phyloP scores from a whole-genome alignment of 441 rosid species.

The Manihot esculenta region DNA sequence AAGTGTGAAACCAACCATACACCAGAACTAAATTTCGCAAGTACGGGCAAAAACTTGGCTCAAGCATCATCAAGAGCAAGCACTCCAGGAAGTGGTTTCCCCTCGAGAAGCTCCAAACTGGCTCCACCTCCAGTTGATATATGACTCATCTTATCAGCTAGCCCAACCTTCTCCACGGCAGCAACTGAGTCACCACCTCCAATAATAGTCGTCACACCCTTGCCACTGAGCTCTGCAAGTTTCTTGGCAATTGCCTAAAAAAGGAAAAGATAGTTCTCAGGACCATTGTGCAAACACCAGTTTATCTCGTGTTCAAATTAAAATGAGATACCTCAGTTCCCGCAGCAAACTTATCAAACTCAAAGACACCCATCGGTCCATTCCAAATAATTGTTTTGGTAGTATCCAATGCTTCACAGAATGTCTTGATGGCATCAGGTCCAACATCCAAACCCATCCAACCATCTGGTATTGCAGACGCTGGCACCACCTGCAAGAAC shows the following conservation, averaged over 20 bases:
- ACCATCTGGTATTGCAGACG: slow-evolving; percentile 75
- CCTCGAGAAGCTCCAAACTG: slow-evolving; percentile 92
- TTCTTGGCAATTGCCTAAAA: slow-evolving; percentile 69
- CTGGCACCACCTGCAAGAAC: slow-evolving; percentile 68
- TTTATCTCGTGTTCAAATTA: background rate
- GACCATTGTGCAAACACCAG: background rate
- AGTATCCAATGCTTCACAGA: slow-evolving; percentile 61
- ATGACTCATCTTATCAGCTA: slow-evolving; percentile 92
- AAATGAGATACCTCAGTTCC: slow-evolving; percentile 70
- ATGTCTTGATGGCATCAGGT: slow-evolving; percentile 80
- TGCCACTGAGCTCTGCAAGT: slow-evolving; percentile 75
- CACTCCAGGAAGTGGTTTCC: slow-evolving; percentile 84
- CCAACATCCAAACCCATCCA: slow-evolving; percentile 99
- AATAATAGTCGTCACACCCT: slow-evolving; percentile 87
- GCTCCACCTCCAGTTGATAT: slow-evolving; percentile 97
- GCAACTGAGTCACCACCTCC: slow-evolving; percentile 98
- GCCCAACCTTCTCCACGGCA: slow-evolving; percentile 84
- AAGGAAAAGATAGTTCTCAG: too few species aligned
- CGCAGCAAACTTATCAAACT: slow-evolving; percentile 77
- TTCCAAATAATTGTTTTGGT: slow-evolving; percentile 92
- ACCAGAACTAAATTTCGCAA: slow-evolving; percentile 14
- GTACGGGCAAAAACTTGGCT: slow-evolving; percentile 3
- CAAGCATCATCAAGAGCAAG: slow-evolving; percentile 82
- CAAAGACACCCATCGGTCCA: slow-evolving; percentile 99
- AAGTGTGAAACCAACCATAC: slow-evolving; percentile 34